Evolutionary conservation across 1,284 basidiomycete genomes (phyloP).

Genomic region (Ustilago tritici): DNA sequence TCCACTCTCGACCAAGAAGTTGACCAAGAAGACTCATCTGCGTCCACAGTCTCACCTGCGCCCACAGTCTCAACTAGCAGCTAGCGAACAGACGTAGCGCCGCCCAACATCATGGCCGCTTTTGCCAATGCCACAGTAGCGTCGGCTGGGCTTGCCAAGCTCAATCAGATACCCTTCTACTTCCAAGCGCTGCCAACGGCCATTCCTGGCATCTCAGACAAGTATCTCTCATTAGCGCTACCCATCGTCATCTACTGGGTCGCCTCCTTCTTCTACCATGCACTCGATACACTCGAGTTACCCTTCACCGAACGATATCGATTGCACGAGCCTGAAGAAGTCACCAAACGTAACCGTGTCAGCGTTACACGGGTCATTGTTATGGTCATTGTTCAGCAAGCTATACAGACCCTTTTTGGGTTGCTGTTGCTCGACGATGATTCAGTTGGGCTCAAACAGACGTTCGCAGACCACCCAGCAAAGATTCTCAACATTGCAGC

Average conservation of each 20-base stretch:
- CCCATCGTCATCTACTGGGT: slow-evolving; percentile 91
- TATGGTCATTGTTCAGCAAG: slow-evolving; percentile 86
- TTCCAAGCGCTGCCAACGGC: slow-evolving; percentile 74
- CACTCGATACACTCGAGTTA: slow-evolving; percentile 78
- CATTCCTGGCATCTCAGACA: slow-evolving; percentile 78
- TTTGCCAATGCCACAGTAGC: slow-evolving; percentile 44
- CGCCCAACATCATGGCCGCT: slow-evolving; percentile 13
- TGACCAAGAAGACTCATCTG: too few relatives aligned
- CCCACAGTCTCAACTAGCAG: not conserved
- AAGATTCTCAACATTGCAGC: slow-evolving; percentile 38
- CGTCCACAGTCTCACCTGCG: too few relatives aligned
- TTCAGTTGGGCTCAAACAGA: slow-evolving; percentile 39
- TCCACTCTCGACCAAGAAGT: too few relatives aligned
- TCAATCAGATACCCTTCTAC: slow-evolving; percentile 70
- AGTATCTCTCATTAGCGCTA: slow-evolving; percentile 78
- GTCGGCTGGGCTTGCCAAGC: slow-evolving; percentile 41
- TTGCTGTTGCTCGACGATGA: slow-evolving; percentile 77
- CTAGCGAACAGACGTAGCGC: not conserved
- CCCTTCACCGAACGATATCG: slow-evolving; percentile 85
- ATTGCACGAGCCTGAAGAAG: slow-evolving; percentile 88
- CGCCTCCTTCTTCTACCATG: slow-evolving; percentile 82
- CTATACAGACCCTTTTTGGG: slow-evolving; percentile 84
- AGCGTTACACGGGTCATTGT: slow-evolving; percentile 78
- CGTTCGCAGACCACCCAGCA: slow-evolving; percentile 73
- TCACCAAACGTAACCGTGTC: slow-evolving; percentile 81